Conservation (phyloP, 768 basidiomycete species). For the Kockovaella imperatae region DNA sequence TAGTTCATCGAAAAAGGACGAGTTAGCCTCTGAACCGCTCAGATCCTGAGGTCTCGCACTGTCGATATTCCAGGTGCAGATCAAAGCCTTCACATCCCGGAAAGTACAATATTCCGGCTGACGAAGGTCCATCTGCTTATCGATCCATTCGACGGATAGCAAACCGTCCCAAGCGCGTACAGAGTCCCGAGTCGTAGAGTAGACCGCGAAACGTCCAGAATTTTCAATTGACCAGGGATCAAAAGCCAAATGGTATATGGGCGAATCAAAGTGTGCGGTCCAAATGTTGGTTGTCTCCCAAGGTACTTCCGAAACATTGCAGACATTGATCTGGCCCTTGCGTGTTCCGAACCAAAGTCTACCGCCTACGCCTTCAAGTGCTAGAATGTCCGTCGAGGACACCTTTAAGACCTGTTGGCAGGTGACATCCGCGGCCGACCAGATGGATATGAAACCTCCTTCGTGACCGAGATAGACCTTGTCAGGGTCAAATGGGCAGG, state of each 20-base stretch:
- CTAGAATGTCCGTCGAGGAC: slow-evolving; percentile 68
- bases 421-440: slow-evolving; percentile 50
- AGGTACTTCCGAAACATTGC: slow-evolving; percentile 60
- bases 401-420: slow-evolving; percentile 75
- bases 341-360: slow-evolving; percentile 80
- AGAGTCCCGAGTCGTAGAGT: slow-evolving; percentile 67
- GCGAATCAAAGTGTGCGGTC: slow-evolving; percentile 73
- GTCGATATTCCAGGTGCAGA: slow-evolving; percentile 90
- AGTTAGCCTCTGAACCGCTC: slow-evolving; percentile 59
- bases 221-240: slow-evolving; percentile 70
- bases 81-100: slow-evolving; percentile 65
- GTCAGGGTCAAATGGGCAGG: slow-evolving; percentile 61
- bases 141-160: slow-evolving; percentile 75
- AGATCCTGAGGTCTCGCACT: slow-evolving; percentile 74
- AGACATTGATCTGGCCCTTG: slow-evolving; percentile 72
- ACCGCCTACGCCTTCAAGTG: slow-evolving; percentile 74
- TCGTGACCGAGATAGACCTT: slow-evolving; percentile 83
- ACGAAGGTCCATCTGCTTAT: slow-evolving; percentile 64
- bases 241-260: slow-evolving; percentile 55
- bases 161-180: slow-evolving; percentile 85
- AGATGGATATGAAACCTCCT: slow-evolving; percentile 79
- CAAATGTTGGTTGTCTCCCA: slow-evolving; percentile 84
- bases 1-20: slow-evolving; percentile 69
- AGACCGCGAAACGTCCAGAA: slow-evolving; percentile 54
- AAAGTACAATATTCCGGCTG: slow-evolving; percentile 72